Conservation (phyloP, 768 basidiomycete genomes). For the Trametes maxima region DNA sequence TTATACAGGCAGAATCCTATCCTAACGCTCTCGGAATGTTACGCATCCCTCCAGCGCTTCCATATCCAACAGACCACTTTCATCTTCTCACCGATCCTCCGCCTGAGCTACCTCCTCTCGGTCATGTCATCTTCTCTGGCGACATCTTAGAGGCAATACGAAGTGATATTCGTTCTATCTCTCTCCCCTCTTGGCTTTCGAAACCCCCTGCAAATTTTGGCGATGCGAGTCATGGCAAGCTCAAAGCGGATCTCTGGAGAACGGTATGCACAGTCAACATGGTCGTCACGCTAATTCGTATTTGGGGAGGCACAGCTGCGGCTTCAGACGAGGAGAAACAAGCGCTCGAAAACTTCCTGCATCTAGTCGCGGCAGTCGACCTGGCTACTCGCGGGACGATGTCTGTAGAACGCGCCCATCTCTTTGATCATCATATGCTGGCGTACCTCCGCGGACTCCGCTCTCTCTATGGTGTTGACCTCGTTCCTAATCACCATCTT, state of each 20-base stretch:
- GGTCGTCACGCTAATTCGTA: constrained; percentile 37
- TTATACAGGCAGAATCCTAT: constrained; percentile 20
- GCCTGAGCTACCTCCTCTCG: not conserved
- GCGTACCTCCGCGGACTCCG: constrained; percentile 27
- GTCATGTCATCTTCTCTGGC: not conserved
- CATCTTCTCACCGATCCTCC: not conserved
- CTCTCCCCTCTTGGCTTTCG: constrained; percentile 21
- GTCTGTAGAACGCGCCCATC: constrained; percentile 6
- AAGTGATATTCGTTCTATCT: constrained; percentile 1
- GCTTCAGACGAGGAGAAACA: constrained; percentile 9
- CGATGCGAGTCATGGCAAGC: constrained; percentile 18
- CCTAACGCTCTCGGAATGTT: not conserved
- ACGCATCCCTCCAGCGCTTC: not conserved
- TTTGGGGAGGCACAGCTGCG: constrained; percentile 34
- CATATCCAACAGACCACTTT: not conserved
- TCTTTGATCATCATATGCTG: constrained; percentile 4
- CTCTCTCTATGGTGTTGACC: constrained; percentile 29
- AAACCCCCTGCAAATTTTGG: constrained; percentile 18
- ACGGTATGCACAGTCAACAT: constrained; percentile 38
- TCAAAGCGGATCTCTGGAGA: constrained; percentile 37
- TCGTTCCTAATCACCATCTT: constrained; percentile 36
- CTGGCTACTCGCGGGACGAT: constrained; percentile 23
- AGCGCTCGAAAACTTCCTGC: constrained; percentile 1
- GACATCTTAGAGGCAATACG: not conserved
- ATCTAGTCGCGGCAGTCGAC: constrained; percentile 22